Evolutionary conservation across 345 rosid genomes (phyloP).

Genomic region (Ceriops decandra): DNA sequence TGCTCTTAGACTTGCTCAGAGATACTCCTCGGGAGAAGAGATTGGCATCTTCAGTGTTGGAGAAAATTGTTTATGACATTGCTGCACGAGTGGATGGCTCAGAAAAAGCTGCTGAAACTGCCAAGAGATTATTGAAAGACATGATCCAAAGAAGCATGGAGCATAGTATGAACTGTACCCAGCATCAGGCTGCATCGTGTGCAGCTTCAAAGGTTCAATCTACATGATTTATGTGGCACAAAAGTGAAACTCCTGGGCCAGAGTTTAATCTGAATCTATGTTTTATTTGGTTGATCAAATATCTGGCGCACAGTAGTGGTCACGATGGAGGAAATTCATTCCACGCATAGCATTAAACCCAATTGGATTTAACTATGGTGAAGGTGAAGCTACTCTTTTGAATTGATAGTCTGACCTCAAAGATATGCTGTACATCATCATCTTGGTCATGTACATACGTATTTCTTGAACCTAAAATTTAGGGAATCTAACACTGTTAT

Average conservation of each 20-base stretch:
- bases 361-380: slow-evolving; percentile 21
- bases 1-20: slow-evolving; percentile 63
- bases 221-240: slow-evolving; percentile 13
- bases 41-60: slow-evolving; percentile 47
- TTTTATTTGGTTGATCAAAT: slow-evolving; percentile 21
- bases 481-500: slow-evolving; percentile 5
- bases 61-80: slow-evolving; percentile 57
- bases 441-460: slow-evolving; percentile 32
- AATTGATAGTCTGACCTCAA: slow-evolving; percentile 29
- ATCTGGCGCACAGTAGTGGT: slow-evolving; percentile 9
- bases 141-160: slow-evolving; percentile 76
- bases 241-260: slow-evolving; percentile 3
- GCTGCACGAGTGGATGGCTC: slow-evolving; percentile 56
- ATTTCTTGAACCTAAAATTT: slow-evolving; percentile 18
- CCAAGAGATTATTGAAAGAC: slow-evolving; percentile 60
- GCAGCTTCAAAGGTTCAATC: slow-evolving; percentile 32
- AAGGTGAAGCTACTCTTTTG: slow-evolving; percentile 12
- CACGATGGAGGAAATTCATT: slow-evolving; percentile 19
- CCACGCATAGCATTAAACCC: slow-evolving; percentile 11
- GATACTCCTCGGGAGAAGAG: slow-evolving; percentile 58
- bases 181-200: slow-evolving; percentile 39
- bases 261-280: slow-evolving; percentile 22
- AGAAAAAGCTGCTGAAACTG: slow-evolving; percentile 65
- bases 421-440: slow-evolving; percentile 32
- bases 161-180: slow-evolving; percentile 46